Percentiles rank a stretch among this genome's conserved stretches.
phyloP scores from a whole-genome alignment of 2,329 filamentous ascomycete species.

The Aspergillus candidus region DNA sequence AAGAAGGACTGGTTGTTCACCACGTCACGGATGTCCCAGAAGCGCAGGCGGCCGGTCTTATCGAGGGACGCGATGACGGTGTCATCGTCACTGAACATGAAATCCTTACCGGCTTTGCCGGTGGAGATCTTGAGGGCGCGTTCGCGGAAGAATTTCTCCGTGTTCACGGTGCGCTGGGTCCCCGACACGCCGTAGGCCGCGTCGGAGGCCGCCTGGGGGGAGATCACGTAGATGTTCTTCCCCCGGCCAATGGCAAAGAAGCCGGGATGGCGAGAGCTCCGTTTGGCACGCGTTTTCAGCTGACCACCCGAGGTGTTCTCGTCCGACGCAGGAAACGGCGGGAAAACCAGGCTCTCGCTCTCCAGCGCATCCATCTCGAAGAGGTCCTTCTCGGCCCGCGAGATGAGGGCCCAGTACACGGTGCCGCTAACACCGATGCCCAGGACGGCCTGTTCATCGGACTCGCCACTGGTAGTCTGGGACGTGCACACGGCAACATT shows the following conservation, averaged over 20 bases:
- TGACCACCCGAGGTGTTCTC: slow-evolving; percentile 88
- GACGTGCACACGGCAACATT: slow-evolving; percentile 79
- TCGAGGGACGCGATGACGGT: slow-evolving; percentile 90
- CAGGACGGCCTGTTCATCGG: slow-evolving; percentile 73
- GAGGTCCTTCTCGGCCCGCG: slow-evolving; percentile 68
- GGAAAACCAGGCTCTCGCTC: slow-evolving; percentile 80
- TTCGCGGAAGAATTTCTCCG: slow-evolving; percentile 78
- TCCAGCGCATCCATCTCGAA: slow-evolving; percentile 74
- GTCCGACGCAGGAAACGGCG: slow-evolving; percentile 76
- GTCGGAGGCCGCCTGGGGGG: slow-evolving; percentile 51
- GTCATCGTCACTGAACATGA: slow-evolving; percentile 95
- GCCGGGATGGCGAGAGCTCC: slow-evolving; percentile 80
- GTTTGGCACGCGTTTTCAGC: slow-evolving; percentile 89
- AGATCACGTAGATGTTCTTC: slow-evolving; percentile 89
- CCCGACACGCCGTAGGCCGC: slow-evolving; percentile 45
- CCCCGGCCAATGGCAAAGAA: slow-evolving; percentile 94
- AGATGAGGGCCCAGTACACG: slow-evolving; percentile 90
- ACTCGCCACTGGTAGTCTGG: slow-evolving; percentile 45
- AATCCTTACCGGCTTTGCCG: slow-evolving; percentile 97
- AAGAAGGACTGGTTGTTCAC: slow-evolving; percentile 45
- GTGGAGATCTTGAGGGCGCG: slow-evolving; percentile 90
- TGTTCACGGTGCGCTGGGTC: slow-evolving; percentile 63
- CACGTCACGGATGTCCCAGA: slow-evolving; percentile 91
- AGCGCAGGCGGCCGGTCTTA: slow-evolving; percentile 92
- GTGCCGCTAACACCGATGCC: slow-evolving; percentile 91